Conservation (phyloP, 2,329 filamentous ascomycete species). For the Fusarium setosum region DNA sequence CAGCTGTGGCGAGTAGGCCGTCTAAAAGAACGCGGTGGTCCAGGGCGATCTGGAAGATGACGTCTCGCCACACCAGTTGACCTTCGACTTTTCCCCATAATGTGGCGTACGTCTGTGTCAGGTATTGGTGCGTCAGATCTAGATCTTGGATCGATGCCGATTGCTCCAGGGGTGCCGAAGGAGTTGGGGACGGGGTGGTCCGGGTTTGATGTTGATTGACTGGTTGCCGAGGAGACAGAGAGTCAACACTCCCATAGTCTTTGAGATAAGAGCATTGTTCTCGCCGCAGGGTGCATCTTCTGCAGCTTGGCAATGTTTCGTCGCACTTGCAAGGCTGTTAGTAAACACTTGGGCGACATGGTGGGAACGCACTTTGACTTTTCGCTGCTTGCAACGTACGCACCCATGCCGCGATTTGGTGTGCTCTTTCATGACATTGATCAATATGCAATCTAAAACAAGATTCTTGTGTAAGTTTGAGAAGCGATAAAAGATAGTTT, state of each 20-base stretch:
- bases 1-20: slow-evolving; percentile 28
- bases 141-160: background rate
- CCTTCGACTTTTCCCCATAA: slow-evolving; percentile 18
- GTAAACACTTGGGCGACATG: background rate
- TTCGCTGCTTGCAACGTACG: slow-evolving; percentile 24
- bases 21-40: slow-evolving; percentile 13
- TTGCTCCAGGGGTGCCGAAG: no score
- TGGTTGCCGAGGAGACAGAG: no score
- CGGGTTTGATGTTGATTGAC: no score
- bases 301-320: slow-evolving; percentile 24
- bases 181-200: no score
- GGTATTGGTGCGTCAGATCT: slow-evolving; percentile 26
- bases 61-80: slow-evolving; percentile 30
- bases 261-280: slow-evolving; percentile 22
- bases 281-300: slow-evolving; percentile 11
- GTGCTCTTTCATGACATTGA: slow-evolving; percentile 10
- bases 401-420: slow-evolving; percentile 29
- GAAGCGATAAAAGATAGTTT: no score
- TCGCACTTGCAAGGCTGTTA: slow-evolving; percentile 16
- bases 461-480: no score
- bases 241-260: background rate
- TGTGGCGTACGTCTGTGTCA: slow-evolving; percentile 22
- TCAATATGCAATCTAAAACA: no score
- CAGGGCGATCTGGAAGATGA: slow-evolving; percentile 26
- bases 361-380: slow-evolving; percentile 19